These are phyloP conservation scores for Rhizopogon rudus DNA, from an alignment of 768 basidiomycete species.

Conservation along the genomic window DNA sequence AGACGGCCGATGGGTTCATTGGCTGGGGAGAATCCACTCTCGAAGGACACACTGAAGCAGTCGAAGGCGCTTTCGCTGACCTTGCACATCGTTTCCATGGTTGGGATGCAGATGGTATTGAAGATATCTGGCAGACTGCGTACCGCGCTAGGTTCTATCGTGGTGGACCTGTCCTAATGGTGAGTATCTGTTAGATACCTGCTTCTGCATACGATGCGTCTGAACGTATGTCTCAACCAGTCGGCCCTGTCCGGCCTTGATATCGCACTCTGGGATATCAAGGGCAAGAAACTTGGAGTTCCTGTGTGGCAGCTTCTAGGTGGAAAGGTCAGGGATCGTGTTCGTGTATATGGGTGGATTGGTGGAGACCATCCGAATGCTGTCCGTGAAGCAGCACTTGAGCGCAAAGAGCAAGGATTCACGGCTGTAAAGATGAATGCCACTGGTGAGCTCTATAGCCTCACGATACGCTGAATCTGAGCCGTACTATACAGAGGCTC, in stretches of 20 bases:
- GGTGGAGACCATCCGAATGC: slow-evolving; percentile 41
- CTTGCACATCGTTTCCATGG: slow-evolving; percentile 57
- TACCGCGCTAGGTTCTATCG: slow-evolving; percentile 70
- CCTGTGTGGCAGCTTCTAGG: slow-evolving; percentile 64
- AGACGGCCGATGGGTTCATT: slow-evolving; percentile 54
- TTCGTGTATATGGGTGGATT: slow-evolving; percentile 60
- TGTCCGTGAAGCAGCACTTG: slow-evolving; percentile 46
- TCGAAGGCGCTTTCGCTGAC: slow-evolving; percentile 62
- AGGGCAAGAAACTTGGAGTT: slow-evolving; percentile 70
- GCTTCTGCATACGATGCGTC: not conserved
- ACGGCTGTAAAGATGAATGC: slow-evolving; percentile 74
- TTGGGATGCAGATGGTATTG: slow-evolving; percentile 58
- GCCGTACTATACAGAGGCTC: slow-evolving; percentile 14
- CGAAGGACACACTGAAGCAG: slow-evolving; percentile 68
- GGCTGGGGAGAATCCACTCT: slow-evolving; percentile 77
- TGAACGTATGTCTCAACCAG: slow-evolving; percentile 15
- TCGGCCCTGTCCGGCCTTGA: slow-evolving; percentile 57
- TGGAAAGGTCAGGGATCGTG: slow-evolving; percentile 58
- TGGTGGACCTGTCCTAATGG: slow-evolving; percentile 69
- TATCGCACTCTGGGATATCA: slow-evolving; percentile 75
- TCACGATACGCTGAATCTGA: slow-evolving; percentile 4
- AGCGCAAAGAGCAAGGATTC: slow-evolving; percentile 58
- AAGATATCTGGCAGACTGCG: slow-evolving; percentile 68
- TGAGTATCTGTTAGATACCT: slow-evolving; percentile 8
- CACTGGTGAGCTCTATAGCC: slow-evolving; percentile 32